A percentile compares a stretch with the other conserved stretches of the same genome.
These are phyloP conservation scores for Cyclostephanos tholiformis DNA, from an alignment of 108 stramenopile genomes.

Conservation along the genomic window DNA sequence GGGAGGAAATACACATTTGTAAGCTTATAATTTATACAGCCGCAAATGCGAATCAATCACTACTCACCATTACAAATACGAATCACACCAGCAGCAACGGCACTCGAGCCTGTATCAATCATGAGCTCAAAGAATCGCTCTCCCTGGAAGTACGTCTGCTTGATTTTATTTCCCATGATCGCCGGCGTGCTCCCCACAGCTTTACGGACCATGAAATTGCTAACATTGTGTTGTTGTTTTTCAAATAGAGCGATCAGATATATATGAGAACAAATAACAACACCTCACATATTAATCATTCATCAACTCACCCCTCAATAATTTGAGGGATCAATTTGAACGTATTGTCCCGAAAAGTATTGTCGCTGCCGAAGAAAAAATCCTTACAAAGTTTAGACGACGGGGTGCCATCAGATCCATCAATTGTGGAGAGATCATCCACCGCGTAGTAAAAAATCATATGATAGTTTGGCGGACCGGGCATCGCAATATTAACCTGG, in stretches of 20 bases:
- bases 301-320: slow-evolving; percentile 64
- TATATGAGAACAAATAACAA: background rate
- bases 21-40: background rate
- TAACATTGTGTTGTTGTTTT: background rate
- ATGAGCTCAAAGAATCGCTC: slow-evolving; percentile 90
- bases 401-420: slow-evolving; percentile 73
- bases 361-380: slow-evolving; percentile 79
- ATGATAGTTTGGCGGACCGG: slow-evolving; percentile 81
- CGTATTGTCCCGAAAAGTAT: slow-evolving; percentile 78
- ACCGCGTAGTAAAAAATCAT: slow-evolving; percentile 86
- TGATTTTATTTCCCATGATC: slow-evolving; percentile 93
- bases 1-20: slow-evolving; percentile 1
- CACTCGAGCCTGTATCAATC: slow-evolving; percentile 83
- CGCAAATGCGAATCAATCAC: background rate
- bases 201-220: slow-evolving; percentile 89
- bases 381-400: slow-evolving; percentile 73
- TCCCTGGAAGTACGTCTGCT: slow-evolving; percentile 75
- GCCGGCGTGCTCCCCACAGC: slow-evolving; percentile 92
- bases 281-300: no score
- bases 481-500: slow-evolving; percentile 53
- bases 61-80: slow-evolving; percentile 69
- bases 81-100: slow-evolving; percentile 84
- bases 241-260: background rate
- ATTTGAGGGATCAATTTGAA: slow-evolving; percentile 95
- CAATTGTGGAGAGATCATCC: slow-evolving; percentile 75